phyloP scores from a whole-genome alignment of 768 basidiomycete species.

The Kockovaella imperatae region DNA sequence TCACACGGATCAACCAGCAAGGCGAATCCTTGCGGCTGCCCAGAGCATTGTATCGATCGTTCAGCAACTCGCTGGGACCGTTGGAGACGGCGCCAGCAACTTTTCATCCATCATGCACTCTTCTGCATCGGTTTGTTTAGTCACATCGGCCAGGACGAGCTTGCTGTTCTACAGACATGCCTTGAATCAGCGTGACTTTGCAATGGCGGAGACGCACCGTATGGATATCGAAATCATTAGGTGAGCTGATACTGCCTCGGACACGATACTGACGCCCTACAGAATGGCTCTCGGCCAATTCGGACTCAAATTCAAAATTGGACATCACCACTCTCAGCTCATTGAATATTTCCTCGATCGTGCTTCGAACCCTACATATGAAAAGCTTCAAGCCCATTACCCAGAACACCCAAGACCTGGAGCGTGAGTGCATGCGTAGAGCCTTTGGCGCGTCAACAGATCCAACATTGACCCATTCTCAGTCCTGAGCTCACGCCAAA shows the following conservation, averaged over 20 bases:
- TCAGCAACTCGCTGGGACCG: slow-evolving; percentile 19
- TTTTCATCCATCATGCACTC: slow-evolving; percentile 31
- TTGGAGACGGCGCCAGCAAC: slow-evolving; percentile 9
- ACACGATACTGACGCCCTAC: neutral
- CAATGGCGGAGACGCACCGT: slow-evolving; percentile 16
- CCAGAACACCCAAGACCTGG: slow-evolving; percentile 35
- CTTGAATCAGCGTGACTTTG: slow-evolving; percentile 20
- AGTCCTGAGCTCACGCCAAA: slow-evolving; percentile 21
- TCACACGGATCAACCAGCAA: slow-evolving; percentile 15
- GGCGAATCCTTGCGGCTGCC: slow-evolving; percentile 24
- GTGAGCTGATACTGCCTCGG: slow-evolving; percentile 6
- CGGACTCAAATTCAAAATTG: slow-evolving; percentile 31
- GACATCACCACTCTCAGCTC: slow-evolving; percentile 36
- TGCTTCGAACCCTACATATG: slow-evolving; percentile 25
- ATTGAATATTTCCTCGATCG: slow-evolving; percentile 39
- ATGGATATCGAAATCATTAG: slow-evolving; percentile 31
- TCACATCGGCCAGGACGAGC: slow-evolving; percentile 32
- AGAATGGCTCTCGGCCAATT: slow-evolving; percentile 32
- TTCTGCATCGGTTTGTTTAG: slow-evolving; percentile 31
- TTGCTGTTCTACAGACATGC: slow-evolving; percentile 32
- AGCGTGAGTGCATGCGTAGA: slow-evolving; percentile 18
- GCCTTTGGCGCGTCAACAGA: neutral
- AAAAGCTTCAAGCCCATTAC: slow-evolving; percentile 34
- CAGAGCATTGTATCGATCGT: slow-evolving; percentile 30
- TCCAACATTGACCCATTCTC: neutral